These are phyloP conservation scores for Cordyceps sp. DNA, from an alignment of 2,329 filamentous ascomycete species.

Conservation along the genomic window DNA sequence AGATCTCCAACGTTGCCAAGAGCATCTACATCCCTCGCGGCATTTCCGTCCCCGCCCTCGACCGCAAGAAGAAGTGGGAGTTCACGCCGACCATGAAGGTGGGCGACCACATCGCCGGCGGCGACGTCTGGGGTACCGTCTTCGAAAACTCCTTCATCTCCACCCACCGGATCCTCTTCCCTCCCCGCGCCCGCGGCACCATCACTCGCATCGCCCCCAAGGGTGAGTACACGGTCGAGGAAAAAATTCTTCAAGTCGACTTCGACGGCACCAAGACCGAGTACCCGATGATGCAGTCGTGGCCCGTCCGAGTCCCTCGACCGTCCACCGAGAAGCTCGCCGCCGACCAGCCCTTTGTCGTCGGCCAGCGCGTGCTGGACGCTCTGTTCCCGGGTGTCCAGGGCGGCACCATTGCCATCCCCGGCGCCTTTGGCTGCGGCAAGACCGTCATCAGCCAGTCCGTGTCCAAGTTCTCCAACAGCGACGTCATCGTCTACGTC, in stretches of 20 bases:
- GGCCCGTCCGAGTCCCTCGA: constrained; percentile 92
- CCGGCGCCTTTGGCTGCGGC: constrained; percentile 93
- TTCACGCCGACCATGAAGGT: constrained; percentile 86
- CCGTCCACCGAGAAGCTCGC: constrained; percentile 84
- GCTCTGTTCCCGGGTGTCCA: constrained; percentile 92
- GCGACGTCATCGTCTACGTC: constrained; percentile 96
- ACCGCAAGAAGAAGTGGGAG: constrained; percentile 89
- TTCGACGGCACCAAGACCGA: constrained; percentile 93
- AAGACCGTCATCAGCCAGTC: constrained; percentile 99
- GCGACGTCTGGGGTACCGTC: constrained; percentile 89
- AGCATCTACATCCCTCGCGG: constrained; percentile 98
- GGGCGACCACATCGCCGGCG: constrained; percentile 90
- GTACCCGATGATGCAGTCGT: constrained; percentile 96
- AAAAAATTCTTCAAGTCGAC: constrained; percentile 89
- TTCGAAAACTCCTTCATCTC: constrained; percentile 91
- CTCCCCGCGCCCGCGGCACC: constrained; percentile 75
- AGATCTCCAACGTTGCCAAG: constrained; percentile 59
- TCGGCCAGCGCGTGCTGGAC: constrained; percentile 92
- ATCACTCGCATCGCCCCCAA: constrained; percentile 83
- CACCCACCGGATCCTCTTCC: constrained; percentile 84
- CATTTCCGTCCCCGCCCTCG: constrained; percentile 71
- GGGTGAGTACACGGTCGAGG: constrained; percentile 83
- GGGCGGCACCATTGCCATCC: constrained; percentile 94
- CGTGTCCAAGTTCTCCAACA: constrained; percentile 99
- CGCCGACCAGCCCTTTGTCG: constrained; percentile 80